Evolutionary conservation across 306 rosid species (phyloP).

Genomic region (Malus domestica): DNA sequence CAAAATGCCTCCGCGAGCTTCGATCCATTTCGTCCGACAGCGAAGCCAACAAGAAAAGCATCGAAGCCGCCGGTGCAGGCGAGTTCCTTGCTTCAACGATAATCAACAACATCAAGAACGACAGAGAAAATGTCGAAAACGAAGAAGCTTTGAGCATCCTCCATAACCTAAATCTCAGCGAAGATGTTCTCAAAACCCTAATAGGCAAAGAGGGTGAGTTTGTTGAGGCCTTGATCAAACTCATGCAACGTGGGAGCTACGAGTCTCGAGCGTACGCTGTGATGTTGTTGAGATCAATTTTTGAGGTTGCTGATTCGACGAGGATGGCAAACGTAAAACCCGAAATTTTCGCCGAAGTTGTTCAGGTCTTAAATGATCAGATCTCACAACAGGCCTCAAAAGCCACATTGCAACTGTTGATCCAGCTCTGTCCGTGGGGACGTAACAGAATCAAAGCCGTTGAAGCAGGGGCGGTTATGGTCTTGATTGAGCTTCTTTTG

Average conservation of each 20-base stretch:
- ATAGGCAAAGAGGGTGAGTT: slow-evolving; percentile 23
- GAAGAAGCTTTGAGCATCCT: slow-evolving; percentile 60
- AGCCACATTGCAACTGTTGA: slow-evolving; percentile 38
- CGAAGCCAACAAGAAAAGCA: slow-evolving; percentile 45
- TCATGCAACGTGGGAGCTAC: slow-evolving; percentile 43
- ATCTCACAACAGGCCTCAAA: slow-evolving; percentile 47
- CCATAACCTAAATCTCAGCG: slow-evolving; percentile 40
- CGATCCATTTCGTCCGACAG: slow-evolving; percentile 55
- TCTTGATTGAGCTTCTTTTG: slow-evolving; percentile 47
- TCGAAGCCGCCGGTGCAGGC: slow-evolving; percentile 53
- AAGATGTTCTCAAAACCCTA: slow-evolving; percentile 28
- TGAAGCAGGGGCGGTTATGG: slow-evolving; percentile 53
- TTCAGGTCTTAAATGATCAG: slow-evolving; percentile 47
- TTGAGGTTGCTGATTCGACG: slow-evolving; percentile 34
- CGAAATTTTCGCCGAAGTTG: slow-evolving; percentile 38
- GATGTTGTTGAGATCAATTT: slow-evolving; percentile 41
- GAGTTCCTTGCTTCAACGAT: slow-evolving; percentile 45
- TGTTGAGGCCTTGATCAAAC: slow-evolving; percentile 26
- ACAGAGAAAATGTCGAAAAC: neutral
- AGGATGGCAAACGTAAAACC: slow-evolving; percentile 7
- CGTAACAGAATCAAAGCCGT: slow-evolving; percentile 55
- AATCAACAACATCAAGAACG: neutral
- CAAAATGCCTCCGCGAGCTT: slow-evolving; percentile 19
- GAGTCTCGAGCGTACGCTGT: slow-evolving; percentile 69
- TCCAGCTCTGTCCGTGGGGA: slow-evolving; percentile 45